phyloP scores from a whole-genome alignment of 2,329 filamentous ascomycete genomes.

The Pseudopyricularia cyperi region DNA sequence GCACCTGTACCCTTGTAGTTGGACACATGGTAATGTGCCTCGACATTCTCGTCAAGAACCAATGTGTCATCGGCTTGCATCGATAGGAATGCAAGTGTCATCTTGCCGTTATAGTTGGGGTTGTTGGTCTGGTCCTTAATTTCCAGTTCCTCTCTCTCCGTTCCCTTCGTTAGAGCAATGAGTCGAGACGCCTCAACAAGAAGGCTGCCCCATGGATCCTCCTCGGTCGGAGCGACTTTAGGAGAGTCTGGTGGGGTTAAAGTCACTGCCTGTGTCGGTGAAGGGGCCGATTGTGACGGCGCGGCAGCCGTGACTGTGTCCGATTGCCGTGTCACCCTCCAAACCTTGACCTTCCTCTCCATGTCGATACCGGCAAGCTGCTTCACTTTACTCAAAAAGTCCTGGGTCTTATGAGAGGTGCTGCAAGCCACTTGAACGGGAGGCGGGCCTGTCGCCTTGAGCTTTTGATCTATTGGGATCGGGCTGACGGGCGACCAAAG shows the following conservation, averaged over 20 bases:
- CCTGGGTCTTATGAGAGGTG: constrained; percentile 53
- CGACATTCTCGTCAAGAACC: constrained; percentile 69
- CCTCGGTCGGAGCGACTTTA: constrained; percentile 6
- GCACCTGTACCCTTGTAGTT: constrained; percentile 23
- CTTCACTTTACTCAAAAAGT: constrained; percentile 69
- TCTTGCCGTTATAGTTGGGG: constrained; percentile 62
- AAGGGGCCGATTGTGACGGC: constrained; percentile 20
- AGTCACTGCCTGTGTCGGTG: neutral
- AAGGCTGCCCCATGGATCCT: constrained; percentile 28
- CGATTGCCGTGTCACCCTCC: constrained; percentile 45
- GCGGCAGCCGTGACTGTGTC: constrained; percentile 18
- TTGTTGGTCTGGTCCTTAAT: constrained; percentile 60
- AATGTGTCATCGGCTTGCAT: constrained; percentile 63
- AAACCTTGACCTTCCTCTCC: constrained; percentile 64
- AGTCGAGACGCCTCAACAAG: constrained; percentile 52
- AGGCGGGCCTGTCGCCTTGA: constrained; percentile 47
- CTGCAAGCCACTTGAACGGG: constrained; percentile 60
- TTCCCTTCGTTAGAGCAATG: constrained; percentile 44
- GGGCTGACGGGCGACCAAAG: constrained; percentile 51
- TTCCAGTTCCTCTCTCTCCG: constrained; percentile 50
- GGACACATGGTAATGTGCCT: constrained; percentile 44
- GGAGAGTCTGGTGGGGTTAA: constrained; percentile 15
- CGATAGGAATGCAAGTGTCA: constrained; percentile 51
- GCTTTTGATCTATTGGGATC: constrained; percentile 39
- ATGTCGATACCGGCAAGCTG: constrained; percentile 51